Evolutionary conservation across 176 grass and related monocot species (phyloP), one percentile per base, ranked within the genome.

Genomic region (Oryza meridionalis): DNA sequence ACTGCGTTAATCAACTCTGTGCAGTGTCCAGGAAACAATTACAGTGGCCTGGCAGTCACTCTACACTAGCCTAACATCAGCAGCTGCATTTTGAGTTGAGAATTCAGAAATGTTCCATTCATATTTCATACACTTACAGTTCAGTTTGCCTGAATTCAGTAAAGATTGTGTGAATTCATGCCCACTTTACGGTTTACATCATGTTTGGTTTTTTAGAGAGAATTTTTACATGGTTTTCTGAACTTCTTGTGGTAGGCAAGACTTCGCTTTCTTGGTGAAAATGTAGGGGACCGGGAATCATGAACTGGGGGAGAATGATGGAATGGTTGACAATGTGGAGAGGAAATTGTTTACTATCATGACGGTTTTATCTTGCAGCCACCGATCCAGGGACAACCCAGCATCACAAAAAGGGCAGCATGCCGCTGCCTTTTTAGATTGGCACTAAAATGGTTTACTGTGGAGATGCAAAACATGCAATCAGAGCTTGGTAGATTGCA

Each of bases 301-400:
- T 66, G 65, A 55, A 12, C 6, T 33, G 42, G 55, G 31, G 49
- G 14, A 44, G 59, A 46, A 89, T 81, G 77, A 85, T 85, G 88
- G 43, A 81, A 22, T 51, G 77, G 82, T 81, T 85, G 88, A 81
- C 88, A 58, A 81, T 31, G 71, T 38, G 43, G 27, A 19, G 24
- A 9, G 24, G 51, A 15, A 29, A 76, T 81, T 77, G 51, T 70
- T 69, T 51, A 80, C 63, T 19, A 81, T 81, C 72, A 89, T 85
- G 76, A 43, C 72, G 32, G 37, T 72, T 81, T 43, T 51, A 65
- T 85, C 77, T 77, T 27, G 65, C 77, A 71, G 72, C 72, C 83
- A 85, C 77, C 44, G 43, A 81, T 89, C 40, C 72, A 76, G 87
- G 82, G 77, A 85, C 87, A 88, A 27, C 40, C 27, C 43, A 44